These are phyloP conservation scores for Coemansia biformis DNA, from an alignment of 192 early-diverging fungal genomes.

Conservation along the genomic window DNA sequence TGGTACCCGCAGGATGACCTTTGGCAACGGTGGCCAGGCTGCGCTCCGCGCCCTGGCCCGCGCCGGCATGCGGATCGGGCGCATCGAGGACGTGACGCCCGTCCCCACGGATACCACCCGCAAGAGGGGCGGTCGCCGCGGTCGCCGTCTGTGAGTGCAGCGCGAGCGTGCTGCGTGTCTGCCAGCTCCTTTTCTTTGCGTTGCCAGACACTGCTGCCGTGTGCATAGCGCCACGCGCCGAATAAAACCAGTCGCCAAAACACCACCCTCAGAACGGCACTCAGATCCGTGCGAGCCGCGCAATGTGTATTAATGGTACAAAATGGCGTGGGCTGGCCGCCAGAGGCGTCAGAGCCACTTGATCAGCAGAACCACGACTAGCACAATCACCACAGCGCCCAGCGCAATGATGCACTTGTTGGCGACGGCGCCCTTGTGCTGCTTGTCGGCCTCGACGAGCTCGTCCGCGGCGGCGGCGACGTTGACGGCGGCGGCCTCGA, in stretches of 20 bases:
- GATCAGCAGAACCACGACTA: constrained; percentile 75
- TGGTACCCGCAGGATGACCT: constrained; percentile 97
- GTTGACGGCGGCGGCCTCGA: constrained; percentile 76
- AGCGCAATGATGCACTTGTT: constrained; percentile 82
- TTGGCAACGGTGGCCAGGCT: constrained; percentile 94
- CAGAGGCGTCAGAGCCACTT: constrained; percentile 56
- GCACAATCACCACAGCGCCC: constrained; percentile 64
- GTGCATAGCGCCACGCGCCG: too few relatives aligned
- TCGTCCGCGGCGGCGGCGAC: constrained; percentile 81
- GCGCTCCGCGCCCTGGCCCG: constrained; percentile 98
- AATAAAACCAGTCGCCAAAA: too few relatives aligned
- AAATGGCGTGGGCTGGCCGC: too few relatives aligned
- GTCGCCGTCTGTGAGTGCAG: constrained; percentile 85
- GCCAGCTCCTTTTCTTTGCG: background rate
- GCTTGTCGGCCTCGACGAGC: constrained; percentile 69
- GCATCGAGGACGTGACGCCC: constrained; percentile 98
- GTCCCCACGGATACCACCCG: constrained; percentile 98
- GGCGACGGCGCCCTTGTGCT: constrained; percentile 76
- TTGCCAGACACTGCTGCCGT: background rate
- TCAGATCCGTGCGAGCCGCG: too few relatives aligned
- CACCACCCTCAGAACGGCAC: too few relatives aligned
- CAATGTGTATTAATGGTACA: too few relatives aligned
- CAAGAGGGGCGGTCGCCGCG: constrained; percentile 99
- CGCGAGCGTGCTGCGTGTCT: background rate
- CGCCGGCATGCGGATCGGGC: constrained; percentile 98